A percentile compares a stretch with the other conserved stretches of the same genome.
phyloP scores from a whole-genome alignment of 1,284 basidiomycete species.

The Anthracocystis walkeri region DNA sequence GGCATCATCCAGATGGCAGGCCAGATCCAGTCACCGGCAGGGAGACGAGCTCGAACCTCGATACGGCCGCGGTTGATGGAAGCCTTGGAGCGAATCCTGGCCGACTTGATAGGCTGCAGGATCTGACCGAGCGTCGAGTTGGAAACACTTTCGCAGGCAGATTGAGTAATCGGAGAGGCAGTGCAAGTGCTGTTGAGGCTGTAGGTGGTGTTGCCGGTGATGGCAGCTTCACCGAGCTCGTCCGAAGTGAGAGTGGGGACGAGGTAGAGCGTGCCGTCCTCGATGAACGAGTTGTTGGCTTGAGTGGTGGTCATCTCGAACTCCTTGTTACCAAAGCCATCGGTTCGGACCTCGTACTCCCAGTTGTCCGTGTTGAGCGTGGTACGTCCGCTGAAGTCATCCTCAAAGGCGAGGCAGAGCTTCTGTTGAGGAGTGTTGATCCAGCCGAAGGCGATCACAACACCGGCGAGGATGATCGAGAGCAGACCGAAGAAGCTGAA shows the following conservation, averaged over 20 bases:
- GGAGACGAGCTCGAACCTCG: slow-evolving; percentile 83
- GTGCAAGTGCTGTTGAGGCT: slow-evolving; percentile 80
- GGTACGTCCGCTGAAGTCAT: slow-evolving; percentile 24
- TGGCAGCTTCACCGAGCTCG: slow-evolving; percentile 75
- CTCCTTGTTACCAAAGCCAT: slow-evolving; percentile 86
- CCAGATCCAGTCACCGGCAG: slow-evolving; percentile 81
- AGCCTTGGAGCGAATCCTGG: slow-evolving; percentile 80
- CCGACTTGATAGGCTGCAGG: slow-evolving; percentile 83
- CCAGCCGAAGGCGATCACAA: slow-evolving; percentile 37
- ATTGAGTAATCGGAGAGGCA: slow-evolving; percentile 74
- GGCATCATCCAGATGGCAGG: slow-evolving; percentile 88
- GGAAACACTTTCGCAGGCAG: slow-evolving; percentile 71
- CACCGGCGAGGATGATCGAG: slow-evolving; percentile 22
- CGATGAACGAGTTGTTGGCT: slow-evolving; percentile 81
- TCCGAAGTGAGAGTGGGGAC: slow-evolving; percentile 87
- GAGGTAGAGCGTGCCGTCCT: slow-evolving; percentile 82
- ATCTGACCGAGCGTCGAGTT: slow-evolving; percentile 71
- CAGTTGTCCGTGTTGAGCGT: slow-evolving; percentile 71
- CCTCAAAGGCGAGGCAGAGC: slow-evolving; percentile 29
- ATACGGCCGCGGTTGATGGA: slow-evolving; percentile 82
- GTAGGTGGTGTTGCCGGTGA: slow-evolving; percentile 79
- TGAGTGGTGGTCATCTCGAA: slow-evolving; percentile 87
- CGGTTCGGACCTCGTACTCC: slow-evolving; percentile 82
- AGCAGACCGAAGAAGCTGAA: slow-evolving; percentile 35
- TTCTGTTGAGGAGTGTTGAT: slow-evolving; percentile 38